Base-by-base conservation (phyloP, 2,329 filamentous ascomycete genomes). In the Fusarium hostae region DNA sequence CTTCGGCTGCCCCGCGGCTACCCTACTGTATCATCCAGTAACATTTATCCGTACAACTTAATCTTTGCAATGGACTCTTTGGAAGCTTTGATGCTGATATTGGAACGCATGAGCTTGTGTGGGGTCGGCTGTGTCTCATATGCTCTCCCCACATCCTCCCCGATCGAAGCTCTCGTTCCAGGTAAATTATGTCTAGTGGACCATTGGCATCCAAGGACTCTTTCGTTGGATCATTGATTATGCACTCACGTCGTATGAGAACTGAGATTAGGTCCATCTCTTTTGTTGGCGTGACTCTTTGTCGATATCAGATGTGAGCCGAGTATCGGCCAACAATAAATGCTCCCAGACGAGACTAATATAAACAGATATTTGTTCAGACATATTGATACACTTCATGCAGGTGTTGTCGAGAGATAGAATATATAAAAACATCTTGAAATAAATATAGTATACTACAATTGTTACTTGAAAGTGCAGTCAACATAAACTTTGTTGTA, bases 61-160 rank as follows among this genome's bases (percentile, higher is more conserved):
- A 63, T 66, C 60, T 63, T 43, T 43, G 20, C 44, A 26, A 26
- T 56, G 40, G 52, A 59, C 30, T 45, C 30, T 51, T 32, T 60
- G 16, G 16, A 40, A 50, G 54, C 58, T 72, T 63, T 47, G 35
- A 57, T 54, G 26, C 55, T 52, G 44, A 60, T 41, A 30, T 56
- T 50, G 28, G 39, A 66, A 70, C 35, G 56, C 60, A 66, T 70
- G 64, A 70, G 70, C 70, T 70, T 65, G 59, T 72, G 65, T 72
- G 70, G 69, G 60, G 65, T 61, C 66, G 34, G 44, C 57, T 70
- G 20, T 55, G 50, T 67, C 66, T 66, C 47, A 67, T 70, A 56
- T 66, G 63, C 63, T 56, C 57, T 52, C 65, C 60, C 69, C 69
- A 72, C 66, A 71, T 44, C 62, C 32, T 59, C 56, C 43, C 56